Base-by-base conservation (phyloP, 2,329 filamentous ascomycete species). In the Clathrospora elynae region DNA sequence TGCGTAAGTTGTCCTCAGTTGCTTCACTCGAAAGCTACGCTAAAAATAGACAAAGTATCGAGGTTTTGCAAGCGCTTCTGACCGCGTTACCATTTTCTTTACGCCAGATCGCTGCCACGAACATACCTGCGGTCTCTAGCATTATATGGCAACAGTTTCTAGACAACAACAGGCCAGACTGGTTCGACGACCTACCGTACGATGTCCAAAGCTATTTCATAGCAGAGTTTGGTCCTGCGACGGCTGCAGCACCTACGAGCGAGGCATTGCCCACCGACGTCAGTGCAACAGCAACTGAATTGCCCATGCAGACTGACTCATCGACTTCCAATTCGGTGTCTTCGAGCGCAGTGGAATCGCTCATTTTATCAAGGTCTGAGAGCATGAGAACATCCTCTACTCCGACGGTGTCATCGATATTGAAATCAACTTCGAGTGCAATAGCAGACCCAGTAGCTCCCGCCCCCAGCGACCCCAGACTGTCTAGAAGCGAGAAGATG, bases 131-230 rank as follows among this genome's bases (percentile, higher is more conserved):
- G 3, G 61, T 64, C 2, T 70, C 67, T 5, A 62, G 62, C 38
- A 64, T 70, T 6, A 36, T 70, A 5, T 66, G 61, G 59, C 47
- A 52, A 2, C 60, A 70, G 6, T 70, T 70, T 20, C 42, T 69
- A 2, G 64, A 68, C 19, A 51, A 62, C 14, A 64, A 64, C 4
- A 65, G 54, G 22, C 67, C 66, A 4, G 43, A 55, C 10, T 70
- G 67, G 66, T 70, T 70, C 18, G 30, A 35, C 5, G 56, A 60
- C 14, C 36, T 70, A 12, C 66, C 66, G n/a, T 46, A 38, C 24
- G 56, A 68, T 14, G 59, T 70, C 13, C 66, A 69, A 35, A 62
- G 47, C 23, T 70, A 70, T 42, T 49, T 70, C 25, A 60, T 68
- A 11, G 30, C 42, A 10, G 49, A 62, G 37, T 70, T 68, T 36